Evolutionary conservation across 2,329 filamentous ascomycete species (phyloP).

Genomic region (Calycina herbarum): DNA sequence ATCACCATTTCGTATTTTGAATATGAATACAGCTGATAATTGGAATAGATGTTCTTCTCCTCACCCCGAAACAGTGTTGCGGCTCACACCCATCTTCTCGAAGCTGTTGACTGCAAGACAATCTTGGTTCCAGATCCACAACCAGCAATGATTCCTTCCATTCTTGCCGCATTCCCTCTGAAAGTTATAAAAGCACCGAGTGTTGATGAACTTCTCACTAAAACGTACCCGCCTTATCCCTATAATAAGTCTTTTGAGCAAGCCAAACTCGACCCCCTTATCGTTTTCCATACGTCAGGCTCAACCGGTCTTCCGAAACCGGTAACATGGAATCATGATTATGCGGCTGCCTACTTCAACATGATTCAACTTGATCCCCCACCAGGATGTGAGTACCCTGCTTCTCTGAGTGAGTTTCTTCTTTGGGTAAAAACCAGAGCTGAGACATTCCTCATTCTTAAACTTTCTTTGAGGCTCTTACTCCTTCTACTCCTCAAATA

Average conservation of each 20-base stretch:
- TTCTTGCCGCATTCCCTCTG: neutral
- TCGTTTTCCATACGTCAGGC: conserved; percentile 44
- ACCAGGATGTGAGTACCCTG: conserved; percentile 20
- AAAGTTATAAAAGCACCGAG: conserved; percentile 9
- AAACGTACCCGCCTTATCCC: neutral
- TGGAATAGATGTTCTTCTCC: conserved; percentile 9
- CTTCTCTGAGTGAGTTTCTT: too few species aligned
- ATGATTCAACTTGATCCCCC: conserved; percentile 40
- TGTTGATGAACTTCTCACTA: conserved; percentile 9
- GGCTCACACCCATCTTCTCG: conserved; percentile 10
- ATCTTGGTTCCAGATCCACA: conserved; percentile 3
- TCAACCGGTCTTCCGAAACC: conserved; percentile 46
- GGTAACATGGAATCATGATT: conserved; percentile 40
- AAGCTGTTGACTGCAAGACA: neutral
- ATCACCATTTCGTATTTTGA: neutral
- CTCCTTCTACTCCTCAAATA: too few species aligned
- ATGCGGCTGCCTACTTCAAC: conserved; percentile 15
- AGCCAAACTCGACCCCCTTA: conserved; percentile 20
- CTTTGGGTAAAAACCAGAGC: too few species aligned
- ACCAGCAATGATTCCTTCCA: neutral
- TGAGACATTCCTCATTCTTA: too few species aligned
- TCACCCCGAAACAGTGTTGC: conserved; percentile 15
- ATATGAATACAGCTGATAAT: neutral
- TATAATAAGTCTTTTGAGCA: neutral
- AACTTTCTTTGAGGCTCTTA: too few species aligned